Percentiles rank a stretch among this genome's conserved stretches.
phyloP scores from a whole-genome alignment of 2,329 filamentous ascomycete species.

The Alternaria arbusti region DNA sequence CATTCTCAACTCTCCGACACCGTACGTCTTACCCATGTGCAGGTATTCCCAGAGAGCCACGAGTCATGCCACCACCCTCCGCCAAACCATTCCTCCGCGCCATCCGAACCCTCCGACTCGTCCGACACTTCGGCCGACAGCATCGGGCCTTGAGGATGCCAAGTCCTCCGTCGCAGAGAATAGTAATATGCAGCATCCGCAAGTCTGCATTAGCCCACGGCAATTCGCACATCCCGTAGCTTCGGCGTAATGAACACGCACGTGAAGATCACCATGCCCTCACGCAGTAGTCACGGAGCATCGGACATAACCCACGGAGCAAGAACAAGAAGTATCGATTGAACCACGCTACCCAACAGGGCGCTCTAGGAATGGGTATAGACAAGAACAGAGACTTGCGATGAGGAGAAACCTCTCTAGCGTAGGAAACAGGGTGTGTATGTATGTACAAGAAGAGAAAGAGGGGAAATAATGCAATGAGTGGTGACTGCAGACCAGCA shows the following conservation, averaged over 20 bases:
- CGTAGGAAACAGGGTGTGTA: background rate
- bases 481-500: background rate
- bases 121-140: background rate
- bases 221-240: background rate
- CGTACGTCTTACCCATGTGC: background rate
- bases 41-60: background rate
- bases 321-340: background rate
- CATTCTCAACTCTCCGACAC: background rate
- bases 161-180: background rate
- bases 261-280: background rate
- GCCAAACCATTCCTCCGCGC: background rate
- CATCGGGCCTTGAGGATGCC: background rate
- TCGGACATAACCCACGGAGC: background rate
- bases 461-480: background rate
- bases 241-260: background rate
- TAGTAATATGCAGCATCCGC: background rate
- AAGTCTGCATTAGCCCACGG: background rate
- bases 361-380: conserved; percentile 1
- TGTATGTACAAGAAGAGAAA: background rate
- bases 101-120: background rate
- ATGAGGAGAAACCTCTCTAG: background rate
- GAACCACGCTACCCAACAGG: background rate
- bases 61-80: background rate
- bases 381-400: background rate
- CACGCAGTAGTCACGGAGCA: background rate